Evolutionary conservation across 257 asterid species (phyloP), one percentile per base, ranked within the genome.

Genomic region (Plantago major): DNA sequence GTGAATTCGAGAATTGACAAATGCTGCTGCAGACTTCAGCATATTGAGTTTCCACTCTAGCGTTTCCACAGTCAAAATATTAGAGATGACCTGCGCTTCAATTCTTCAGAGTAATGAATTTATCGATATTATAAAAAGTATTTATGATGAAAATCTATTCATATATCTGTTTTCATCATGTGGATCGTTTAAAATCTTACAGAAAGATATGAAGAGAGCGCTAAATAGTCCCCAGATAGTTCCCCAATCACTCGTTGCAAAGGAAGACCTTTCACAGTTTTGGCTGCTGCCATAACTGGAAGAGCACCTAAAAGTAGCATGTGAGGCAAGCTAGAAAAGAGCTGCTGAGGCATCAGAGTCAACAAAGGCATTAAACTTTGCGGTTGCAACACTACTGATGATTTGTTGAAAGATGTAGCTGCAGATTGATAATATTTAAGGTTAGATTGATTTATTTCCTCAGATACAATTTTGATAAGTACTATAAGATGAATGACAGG

Each of bases 1-100:
- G 79, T 88, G 95, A 58, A 88, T 94, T 12, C 96, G 89, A 62
- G 96, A 90, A 75, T 84, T 90, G 64, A 86, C 81, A 67, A 58
- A 90, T 57, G 82, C 71, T 55, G 88, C 86, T 58, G 84, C 96
- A 52, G 94, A 77, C 71, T 88, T 82, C 17, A 90, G 81, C 75
- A 90, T 69, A 68, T 71, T 71, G 71, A 88, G 83, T 82, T 80
- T 86, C 94, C 95, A 88, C 3, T 54, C 45, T 59, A 85, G 79
- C 6, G 89, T 76, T 67, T 85, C 89, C 44, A 11, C 71, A 22
- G 74, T 73, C 65, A 81, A 69, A 37, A 64, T 71, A 63, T 76
- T 73, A 63, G 82, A 81, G 55, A 88, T 62, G 42, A 68, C 91
- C 96, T 88, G 87, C 47, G 72, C 69, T 42, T 42, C 42, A 66